Evolutionary conservation across 108 stramenopile species (phyloP), one percentile per base, ranked within the genome.

Genomic region (Fragilaria radians): DNA sequence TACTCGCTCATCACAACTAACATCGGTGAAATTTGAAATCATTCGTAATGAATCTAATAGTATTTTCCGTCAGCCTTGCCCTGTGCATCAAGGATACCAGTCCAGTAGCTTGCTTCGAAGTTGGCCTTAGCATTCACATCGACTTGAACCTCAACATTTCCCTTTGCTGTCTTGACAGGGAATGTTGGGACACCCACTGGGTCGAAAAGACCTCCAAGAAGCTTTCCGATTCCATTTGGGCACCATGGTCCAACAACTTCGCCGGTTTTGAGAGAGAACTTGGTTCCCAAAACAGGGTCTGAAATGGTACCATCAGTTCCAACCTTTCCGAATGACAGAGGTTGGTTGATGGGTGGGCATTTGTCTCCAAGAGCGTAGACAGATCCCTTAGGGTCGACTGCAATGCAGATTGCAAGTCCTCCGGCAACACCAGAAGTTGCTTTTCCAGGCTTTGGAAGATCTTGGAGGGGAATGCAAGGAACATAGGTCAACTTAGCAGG

Each of bases 41-140:
- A 45, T 14, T 45, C 42, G 42, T 14, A 48, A 61, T 32, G 46
- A 54, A 58, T 74, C 84, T 91, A 98, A 76, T 98, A 98, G 95
- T 98, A 98, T 78, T 93, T 96, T 62, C 97, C 97, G 68, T 94
- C 83, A 79, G 93, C 72, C 87, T 98, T 98, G 58, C 97, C 97
- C 71, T 98, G 94, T 64, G 97, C 97, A 85, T 98, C 97, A 54
- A 98, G 88, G 54, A 96, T 69, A 61, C 97, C 97, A 47, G 83
- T 66, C 97, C 97, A 98, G 93, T 95, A 98, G 53, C 91, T 76
- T 50, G 89, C 72, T 82, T 98, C 97, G 79, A 98, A 98, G 85
- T 91, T 90, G 54, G 78, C 64, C 92, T 98, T 98, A 63, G 89
- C 86, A 89, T 98, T 98, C 62, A 94, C 90, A 94, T 98, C 95